Base-by-base conservation (phyloP, 495 filamentous ascomycete genomes). In the Trypethelium eluteriae region DNA sequence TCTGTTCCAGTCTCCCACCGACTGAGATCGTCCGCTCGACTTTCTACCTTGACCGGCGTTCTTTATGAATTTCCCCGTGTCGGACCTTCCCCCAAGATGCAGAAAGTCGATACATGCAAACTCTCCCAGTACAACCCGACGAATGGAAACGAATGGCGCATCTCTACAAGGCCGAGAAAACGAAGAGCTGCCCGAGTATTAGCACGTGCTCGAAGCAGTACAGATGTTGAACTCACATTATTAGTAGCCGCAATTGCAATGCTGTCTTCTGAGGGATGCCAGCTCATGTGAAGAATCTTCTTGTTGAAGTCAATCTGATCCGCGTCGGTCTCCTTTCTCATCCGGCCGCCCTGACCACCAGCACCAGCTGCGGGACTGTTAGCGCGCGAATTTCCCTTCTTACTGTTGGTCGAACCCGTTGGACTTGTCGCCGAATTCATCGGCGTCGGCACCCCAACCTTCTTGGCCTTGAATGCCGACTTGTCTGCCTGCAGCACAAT, bases 271-370 rank as follows among this genome's bases (percentile, higher is more conserved):
- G 92, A 96, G 61, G 94, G 94, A 86, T 98, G 94, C 94, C 94
- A 98, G 79, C 94, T 98, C 94, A 98, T 98, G 76, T 98, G 94
- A 76, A 98, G 74, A 76, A 98, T 98, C 86, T 98, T 98, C 88
- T 98, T 98, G 84, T 98, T 98, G 81, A 98, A 98, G 76, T 98
- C 94, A 79, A 98, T 98, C 80, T 97, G 93, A 77, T 98, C 94
- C 68, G 94, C 94, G 77, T 98, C 94, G 63, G 95, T 98, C 81
- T 98, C 94, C 81, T 97, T 98, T 74, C 91, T 86, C 94, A 98
- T 98, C 64, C 94, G 85, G 71, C 91, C 91, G 38, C 92, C 93
- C 73, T 92, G 91, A 41, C 89, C 88, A 63, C 79, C 75, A 56
- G 83, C 82, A 44, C 87, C 87, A 56, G 87, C 89, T 14, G 93